phyloP scores from a whole-genome alignment of 2,329 filamentous ascomycete species.

The Alternaria postmessia region DNA sequence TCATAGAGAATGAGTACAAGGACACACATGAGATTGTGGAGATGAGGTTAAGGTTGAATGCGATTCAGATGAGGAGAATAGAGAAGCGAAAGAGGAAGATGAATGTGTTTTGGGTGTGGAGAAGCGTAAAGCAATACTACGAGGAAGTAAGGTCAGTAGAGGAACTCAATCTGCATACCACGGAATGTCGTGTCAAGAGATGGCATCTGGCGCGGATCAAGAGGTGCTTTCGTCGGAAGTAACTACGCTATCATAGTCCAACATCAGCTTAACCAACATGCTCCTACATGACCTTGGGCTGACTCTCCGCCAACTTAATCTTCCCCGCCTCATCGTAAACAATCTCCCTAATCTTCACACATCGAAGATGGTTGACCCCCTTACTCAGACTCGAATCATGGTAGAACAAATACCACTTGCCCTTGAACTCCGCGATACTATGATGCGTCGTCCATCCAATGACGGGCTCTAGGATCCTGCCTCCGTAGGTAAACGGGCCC shows the following conservation, averaged over 20 bases:
- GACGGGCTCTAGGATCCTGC: slow-evolving; percentile 77
- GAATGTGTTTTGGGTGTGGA: neutral
- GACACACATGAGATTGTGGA: neutral
- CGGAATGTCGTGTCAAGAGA: neutral
- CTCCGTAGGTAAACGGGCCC: slow-evolving; percentile 77
- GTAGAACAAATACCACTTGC: slow-evolving; percentile 77
- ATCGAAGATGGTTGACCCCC: slow-evolving; percentile 74
- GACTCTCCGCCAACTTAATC: slow-evolving; percentile 56
- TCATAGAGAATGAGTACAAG: neutral
- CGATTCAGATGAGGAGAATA: neutral
- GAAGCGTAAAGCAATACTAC: neutral
- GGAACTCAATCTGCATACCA: neutral
- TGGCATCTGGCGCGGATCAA: neutral
- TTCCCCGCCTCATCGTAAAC: slow-evolving; percentile 72
- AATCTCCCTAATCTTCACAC: slow-evolving; percentile 78
- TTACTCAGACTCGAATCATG: slow-evolving; percentile 75
- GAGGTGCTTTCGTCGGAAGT: neutral
- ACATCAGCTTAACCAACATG: neutral
- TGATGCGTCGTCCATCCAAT: slow-evolving; percentile 85
- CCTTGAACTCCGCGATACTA: slow-evolving; percentile 76
- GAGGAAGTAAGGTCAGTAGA: neutral
- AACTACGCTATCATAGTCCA: neutral
- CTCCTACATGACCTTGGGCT: slow-evolving; percentile 35
- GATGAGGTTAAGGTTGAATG: neutral
- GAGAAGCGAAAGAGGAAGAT: neutral